Conservation (phyloP, 2,329 filamentous ascomycete species). For the Thermoascus crustaceus region DNA sequence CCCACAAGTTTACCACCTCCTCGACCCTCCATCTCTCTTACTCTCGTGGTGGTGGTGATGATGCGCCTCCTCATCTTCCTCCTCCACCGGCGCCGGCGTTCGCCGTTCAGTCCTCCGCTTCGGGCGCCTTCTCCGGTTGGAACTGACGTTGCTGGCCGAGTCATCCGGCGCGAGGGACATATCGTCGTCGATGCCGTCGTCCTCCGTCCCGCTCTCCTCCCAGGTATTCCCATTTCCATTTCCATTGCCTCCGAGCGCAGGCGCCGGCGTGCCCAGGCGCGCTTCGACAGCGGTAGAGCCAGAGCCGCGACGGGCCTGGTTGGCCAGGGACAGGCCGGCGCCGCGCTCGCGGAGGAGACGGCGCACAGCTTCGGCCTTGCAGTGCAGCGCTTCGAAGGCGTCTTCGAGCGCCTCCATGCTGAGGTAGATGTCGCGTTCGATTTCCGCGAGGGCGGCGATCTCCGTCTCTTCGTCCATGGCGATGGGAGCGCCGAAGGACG, state of each 20-base stretch:
- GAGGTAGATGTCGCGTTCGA: slow-evolving; percentile 85
- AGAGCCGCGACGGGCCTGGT: slow-evolving; percentile 36
- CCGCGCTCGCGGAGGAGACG: slow-evolving; percentile 71
- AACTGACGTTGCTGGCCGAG: slow-evolving; percentile 43
- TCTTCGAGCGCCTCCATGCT: slow-evolving; percentile 94
- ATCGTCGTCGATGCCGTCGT: slow-evolving; percentile 39
- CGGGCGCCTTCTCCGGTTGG: slow-evolving; percentile 36
- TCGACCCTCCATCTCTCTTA: no score
- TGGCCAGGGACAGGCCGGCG: slow-evolving; percentile 57
- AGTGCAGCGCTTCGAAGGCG: slow-evolving; percentile 85
- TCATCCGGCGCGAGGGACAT: slow-evolving; percentile 41
- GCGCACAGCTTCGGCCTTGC: slow-evolving; percentile 72
- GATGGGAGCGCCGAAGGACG: slow-evolving; percentile 62
- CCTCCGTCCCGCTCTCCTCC: slow-evolving; percentile 34
- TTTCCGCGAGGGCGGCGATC: slow-evolving; percentile 78
- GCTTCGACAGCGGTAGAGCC: slow-evolving; percentile 29
- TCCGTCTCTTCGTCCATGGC: slow-evolving; percentile 92
- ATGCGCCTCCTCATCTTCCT: slow-evolving; percentile 38
- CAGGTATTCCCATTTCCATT: slow-evolving; percentile 22
- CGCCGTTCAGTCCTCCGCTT: slow-evolving; percentile 41
- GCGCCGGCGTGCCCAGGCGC: slow-evolving; percentile 35
- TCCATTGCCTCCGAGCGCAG: no score
- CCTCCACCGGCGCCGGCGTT: slow-evolving; percentile 41
- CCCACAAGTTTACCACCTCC: no score
- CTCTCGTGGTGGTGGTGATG: no score